Base-by-base conservation (phyloP, 495 filamentous ascomycete species). In the Chaetomium tenue region DNA sequence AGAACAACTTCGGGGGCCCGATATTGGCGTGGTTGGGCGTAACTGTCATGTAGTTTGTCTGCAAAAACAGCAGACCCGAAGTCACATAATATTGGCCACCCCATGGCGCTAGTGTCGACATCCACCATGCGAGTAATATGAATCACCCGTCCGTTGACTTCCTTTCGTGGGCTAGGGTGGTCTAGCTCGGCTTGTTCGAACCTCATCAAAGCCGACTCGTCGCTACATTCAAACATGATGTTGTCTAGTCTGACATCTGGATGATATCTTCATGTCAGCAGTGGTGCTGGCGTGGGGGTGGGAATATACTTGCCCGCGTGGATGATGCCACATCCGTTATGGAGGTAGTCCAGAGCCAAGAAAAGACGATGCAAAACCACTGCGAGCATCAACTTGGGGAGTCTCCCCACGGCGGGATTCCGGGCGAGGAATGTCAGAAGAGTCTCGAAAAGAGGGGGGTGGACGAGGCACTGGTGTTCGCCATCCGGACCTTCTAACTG, bases 1-100 rank as follows among this genome's bases (percentile, higher is more conserved):
- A 84, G 57, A 55, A 84, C 79, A 2, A 83, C 76, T 63, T 86
- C 82, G 0, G 82, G 81, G 8, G 77, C 72, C 33, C 79, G 63
- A 60, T 83, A 83, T 13, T 77, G 26, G 53, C 79, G 67, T 0
- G 82, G 68, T 65, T 76, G 72, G 3, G 70, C 60, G 59, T 69
- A 62, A 42, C 64, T 64, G 46, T 15, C 55, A 13, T 73, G 60
- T 58, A 65, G 58, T 23, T n/a, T 16, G 63, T 72, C 70, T 11
- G 72, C 72, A 4, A 57, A 60, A 15, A 74, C 75, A 33, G 78
- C 81, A 26, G 80, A 77, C 48, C 83, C 77, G 62, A 84, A 77
- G 67, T 82, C 83, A 68, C 79, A 78, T 42, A 79, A 74, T 53
- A 74, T 78, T 44, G 65, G 78, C 46, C 44, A 1, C 5, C 58